Conservation (phyloP, 148 eudicot species). For the Nepenthes gracilis region DNA sequence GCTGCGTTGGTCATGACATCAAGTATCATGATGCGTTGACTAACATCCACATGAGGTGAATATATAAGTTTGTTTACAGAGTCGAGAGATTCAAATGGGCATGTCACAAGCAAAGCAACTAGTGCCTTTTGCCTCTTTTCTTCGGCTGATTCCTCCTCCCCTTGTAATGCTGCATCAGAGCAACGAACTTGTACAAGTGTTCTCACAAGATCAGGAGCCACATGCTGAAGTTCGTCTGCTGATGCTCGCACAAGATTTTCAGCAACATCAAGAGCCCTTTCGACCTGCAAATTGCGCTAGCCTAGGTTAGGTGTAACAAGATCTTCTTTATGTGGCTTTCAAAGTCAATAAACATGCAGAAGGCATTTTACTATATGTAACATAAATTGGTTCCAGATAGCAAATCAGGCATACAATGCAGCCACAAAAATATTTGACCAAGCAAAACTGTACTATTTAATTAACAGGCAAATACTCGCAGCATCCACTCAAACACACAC, state of each 20-base stretch:
- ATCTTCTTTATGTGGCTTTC: not conserved
- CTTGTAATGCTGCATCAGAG: constrained; percentile 63
- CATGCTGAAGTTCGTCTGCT: constrained; percentile 64
- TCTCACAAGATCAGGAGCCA: constrained; percentile 66
- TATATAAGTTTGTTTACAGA: constrained; percentile 59
- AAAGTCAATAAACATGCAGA: not conserved
- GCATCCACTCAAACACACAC: too few relatives aligned
- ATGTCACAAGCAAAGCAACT: constrained; percentile 62
- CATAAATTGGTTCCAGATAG: too few relatives aligned
- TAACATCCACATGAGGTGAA: constrained; percentile 72
- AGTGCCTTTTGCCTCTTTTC: constrained; percentile 76
- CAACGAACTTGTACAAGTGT: constrained; percentile 77
- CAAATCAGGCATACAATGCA: too few relatives aligned
- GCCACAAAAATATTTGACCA: too few relatives aligned
- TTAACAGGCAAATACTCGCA: too few relatives aligned
- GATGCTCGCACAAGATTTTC: constrained; percentile 91
- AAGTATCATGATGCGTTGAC: constrained; percentile 85
- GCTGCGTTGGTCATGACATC: constrained; percentile 93
- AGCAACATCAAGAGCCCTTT: constrained; percentile 78
- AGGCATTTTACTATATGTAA: too few relatives aligned
- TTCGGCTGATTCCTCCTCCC: constrained; percentile 88
- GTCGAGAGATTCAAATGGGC: constrained; percentile 71
- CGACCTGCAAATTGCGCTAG: constrained; percentile 42
- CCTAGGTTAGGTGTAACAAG: too few relatives aligned
- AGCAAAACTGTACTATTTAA: too few relatives aligned